Evolutionary conservation across 1,284 basidiomycete species (phyloP).

Genomic region (Bjerkandera adusta): DNA sequence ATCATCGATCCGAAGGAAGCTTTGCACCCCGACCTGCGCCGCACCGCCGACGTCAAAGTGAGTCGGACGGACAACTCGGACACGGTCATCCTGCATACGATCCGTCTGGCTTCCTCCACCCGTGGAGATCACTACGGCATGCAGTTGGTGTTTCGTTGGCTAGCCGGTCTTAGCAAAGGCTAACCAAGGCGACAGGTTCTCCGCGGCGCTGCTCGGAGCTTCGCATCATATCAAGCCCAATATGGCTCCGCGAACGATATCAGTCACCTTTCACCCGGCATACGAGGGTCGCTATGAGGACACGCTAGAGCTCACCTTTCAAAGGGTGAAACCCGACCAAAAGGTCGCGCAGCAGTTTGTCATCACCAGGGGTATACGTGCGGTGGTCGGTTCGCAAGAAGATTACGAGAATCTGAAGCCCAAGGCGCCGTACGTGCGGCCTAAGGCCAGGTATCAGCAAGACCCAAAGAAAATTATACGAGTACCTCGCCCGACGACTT

Average conservation of each 20-base stretch:
- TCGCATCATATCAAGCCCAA: neutral
- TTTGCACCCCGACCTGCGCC: conserved; percentile 25
- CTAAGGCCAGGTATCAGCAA: neutral
- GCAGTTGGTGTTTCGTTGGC: conserved; percentile 1
- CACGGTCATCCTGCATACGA: conserved; percentile 1
- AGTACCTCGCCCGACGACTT: conserved; percentile 7
- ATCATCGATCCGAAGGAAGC: conserved; percentile 29
- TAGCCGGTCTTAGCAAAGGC: no score
- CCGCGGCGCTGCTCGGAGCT: conserved; percentile 19
- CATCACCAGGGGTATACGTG: conserved; percentile 9
- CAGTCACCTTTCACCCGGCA: conserved; percentile 32
- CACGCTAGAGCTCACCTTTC: conserved; percentile 32
- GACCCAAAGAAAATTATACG: conserved; percentile 6
- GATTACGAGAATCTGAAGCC: conserved; percentile 13
- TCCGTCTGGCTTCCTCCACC: conserved; percentile 11
- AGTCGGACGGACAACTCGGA: conserved; percentile 12
- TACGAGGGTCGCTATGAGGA: conserved; percentile 46
- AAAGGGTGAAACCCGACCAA: conserved; percentile 17
- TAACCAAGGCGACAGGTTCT: conserved; percentile 29
- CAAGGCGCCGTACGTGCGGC: conserved; percentile 7
- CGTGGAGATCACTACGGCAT: conserved; percentile 4
- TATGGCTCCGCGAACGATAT: conserved; percentile 31
- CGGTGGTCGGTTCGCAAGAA: conserved; percentile 9
- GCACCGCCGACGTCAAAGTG: conserved; percentile 32
- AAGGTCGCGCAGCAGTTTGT: conserved; percentile 10